Evolutionary conservation across 176 grass and related monocot species (phyloP), one percentile per base, ranked within the genome.

Genomic region (Canna indica): DNA sequence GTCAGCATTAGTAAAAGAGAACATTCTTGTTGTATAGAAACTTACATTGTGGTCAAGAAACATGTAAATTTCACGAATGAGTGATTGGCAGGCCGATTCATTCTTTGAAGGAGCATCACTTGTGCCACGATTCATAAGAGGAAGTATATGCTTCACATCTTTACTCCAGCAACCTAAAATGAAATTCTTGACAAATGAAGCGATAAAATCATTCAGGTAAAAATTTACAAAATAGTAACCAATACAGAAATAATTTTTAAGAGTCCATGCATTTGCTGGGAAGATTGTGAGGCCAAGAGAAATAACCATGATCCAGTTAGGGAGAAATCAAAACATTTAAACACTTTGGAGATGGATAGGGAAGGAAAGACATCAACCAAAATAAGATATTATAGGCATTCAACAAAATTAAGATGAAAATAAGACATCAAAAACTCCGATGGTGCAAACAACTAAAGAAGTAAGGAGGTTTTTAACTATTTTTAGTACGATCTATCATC

Each of bases 31-130:
- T 34, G 71, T 57, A 63, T 60, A 66, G 65, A 70, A 77, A 74
- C 80, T 93, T 93, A 99, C 94, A 84, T 93, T 90, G 78, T 78
- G 79, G 67, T 99, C 84, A 68, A 99, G 86, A 80, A 99, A 99
- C 31, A 78, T 73, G 83, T 90, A 99, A 62, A 99, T 86, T 58
- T 93, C 84, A 73, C 84, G 90, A 36, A 80, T 82, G 69, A 99
- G 84, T 46, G 80, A 67, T 67, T 90, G 65, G 58, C 58, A 75
- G 66, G 78, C 59, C 10, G 52, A 80, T 72, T 93, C 84, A 69
- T 93, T 78, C 81, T 86, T 57, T 68, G 47, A 80, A 77, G 77
- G 77, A 80, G 66, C 68, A 72, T 82, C 82, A 78, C 83, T 85
- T 79, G 86, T 73, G 81, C 84, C 90, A 87, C 64, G 92, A 6